Evolutionary conservation across 345 rosid genomes (phyloP).

Genomic region (Gynandropsis gynandra): DNA sequence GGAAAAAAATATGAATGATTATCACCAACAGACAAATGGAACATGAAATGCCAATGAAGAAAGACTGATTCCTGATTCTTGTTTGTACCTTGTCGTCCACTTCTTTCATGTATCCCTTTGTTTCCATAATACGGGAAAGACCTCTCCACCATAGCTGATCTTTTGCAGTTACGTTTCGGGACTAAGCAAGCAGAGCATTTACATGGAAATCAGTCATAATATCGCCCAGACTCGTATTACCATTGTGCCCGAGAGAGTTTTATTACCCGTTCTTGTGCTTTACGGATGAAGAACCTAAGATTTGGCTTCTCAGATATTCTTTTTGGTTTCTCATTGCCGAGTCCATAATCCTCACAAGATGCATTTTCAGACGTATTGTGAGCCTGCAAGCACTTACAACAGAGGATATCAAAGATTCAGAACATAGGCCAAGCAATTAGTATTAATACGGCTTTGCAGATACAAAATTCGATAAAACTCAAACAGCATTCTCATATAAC

Average conservation of each 20-base stretch:
- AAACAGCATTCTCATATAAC: background rate
- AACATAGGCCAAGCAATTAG: background rate
- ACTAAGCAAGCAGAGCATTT: constrained; percentile 36
- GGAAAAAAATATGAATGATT: background rate
- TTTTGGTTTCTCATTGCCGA: constrained; percentile 21
- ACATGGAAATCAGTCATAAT: constrained; percentile 15
- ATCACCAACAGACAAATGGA: background rate
- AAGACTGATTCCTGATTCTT: background rate
- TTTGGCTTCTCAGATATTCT: constrained; percentile 40
- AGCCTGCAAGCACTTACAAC: background rate
- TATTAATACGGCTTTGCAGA: background rate
- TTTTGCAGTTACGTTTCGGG: constrained; percentile 40
- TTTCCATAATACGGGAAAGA: constrained; percentile 75
- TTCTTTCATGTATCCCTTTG: constrained; percentile 61
- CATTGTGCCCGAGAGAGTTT: background rate
- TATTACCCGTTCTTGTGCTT: constrained; percentile 65
- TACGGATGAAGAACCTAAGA: constrained; percentile 47
- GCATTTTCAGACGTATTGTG: constrained; percentile 20
- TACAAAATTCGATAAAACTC: background rate
- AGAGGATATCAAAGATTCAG: background rate
- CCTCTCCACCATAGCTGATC: constrained; percentile 85
- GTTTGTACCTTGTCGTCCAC: constrained; percentile 48
- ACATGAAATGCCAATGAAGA: constrained; percentile 1
- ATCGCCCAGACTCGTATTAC: constrained; percentile 14
- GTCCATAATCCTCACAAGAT: constrained; percentile 37